Base-by-base conservation (phyloP, 139 green algal species). In the Yamagishiella unicocca region DNA sequence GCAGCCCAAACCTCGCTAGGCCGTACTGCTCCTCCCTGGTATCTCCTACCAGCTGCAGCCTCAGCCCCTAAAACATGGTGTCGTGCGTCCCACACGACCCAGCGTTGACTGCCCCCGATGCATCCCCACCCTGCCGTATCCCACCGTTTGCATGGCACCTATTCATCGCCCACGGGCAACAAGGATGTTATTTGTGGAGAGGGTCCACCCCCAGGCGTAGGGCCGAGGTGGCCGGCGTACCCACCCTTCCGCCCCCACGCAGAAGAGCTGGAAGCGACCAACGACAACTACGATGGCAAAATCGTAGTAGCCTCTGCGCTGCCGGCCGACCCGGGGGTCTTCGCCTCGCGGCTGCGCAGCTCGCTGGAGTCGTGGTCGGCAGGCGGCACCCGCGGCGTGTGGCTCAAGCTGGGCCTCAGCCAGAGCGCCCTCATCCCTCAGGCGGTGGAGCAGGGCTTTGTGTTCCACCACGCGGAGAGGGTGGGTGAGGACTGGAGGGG, bases 381-480 rank as follows among this genome's bases (percentile, higher is more conserved):
- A 2, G 54, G 61, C 17, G 88, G 90, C 21, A 85, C 89, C 53
- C 87, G 82, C 8, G 95, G 95, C 35, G 90, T 98, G 38, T 98
- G 96, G 96, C 88, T 98, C 2, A 93, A 92, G 76, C 42, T 98
- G 4, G 94, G 92, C 0, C 64, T 82, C 1, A 10, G 9, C 0
- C 80, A 91, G 14, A 79, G 90, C 0, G 53, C 89, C 12, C 84
- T 95, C 0, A 82, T 96, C 8, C 87, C 89, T 25, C 62, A 86
- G 42, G 88, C 89, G 21, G 90, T 89, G 54, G 75, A 84, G n/a
- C 78, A 81, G 8, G 92, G 94, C 29, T 98, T 98, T 43, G 77
- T 64, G 12, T 97, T 95, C 75, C 95, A 98, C 83, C 95, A 98
- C 82, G 95, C 95, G 12, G 95, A 97, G 73, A 46, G 84, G 90